Conservation (phyloP, 169 alveolate genomes). For the Cryptosporidium canis region DNA sequence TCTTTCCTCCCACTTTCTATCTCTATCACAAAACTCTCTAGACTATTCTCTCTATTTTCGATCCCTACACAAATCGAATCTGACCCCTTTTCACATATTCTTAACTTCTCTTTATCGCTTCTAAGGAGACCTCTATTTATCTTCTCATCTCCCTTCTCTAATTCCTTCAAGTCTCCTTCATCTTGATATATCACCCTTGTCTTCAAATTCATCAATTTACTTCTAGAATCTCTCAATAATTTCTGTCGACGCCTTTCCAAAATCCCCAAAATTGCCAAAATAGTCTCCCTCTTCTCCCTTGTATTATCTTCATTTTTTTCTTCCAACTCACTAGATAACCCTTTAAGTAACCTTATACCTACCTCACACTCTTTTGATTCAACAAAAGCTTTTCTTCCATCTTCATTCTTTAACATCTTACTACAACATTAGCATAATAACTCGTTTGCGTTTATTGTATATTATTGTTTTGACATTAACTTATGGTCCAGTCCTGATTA, state of each 20-base stretch:
- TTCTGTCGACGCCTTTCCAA: constrained; percentile 22
- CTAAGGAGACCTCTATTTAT: not conserved
- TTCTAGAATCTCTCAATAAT: constrained; percentile 24
- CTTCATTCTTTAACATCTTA: not conserved
- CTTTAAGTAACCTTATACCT: constrained; percentile 28
- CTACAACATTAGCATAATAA: not conserved
- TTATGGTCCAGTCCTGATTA: constrained; percentile 56
- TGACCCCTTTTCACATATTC: not conserved
- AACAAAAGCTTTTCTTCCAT: constrained; percentile 19
- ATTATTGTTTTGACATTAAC: not conserved
- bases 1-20: constrained; percentile 31
- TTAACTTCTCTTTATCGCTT: not conserved
- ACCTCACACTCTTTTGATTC: constrained; percentile 32
- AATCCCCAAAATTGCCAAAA: constrained; percentile 37
- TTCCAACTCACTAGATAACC: not conserved
- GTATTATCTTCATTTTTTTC: not conserved
- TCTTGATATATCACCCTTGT: not conserved
- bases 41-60: not conserved
- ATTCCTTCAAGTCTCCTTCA: not conserved
- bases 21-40: not conserved
- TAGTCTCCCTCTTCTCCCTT: not conserved
- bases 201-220: constrained; percentile 3
- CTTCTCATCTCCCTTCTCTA: not conserved
- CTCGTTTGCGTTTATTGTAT: not conserved
- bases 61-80: not conserved